Evolutionary conservation across 768 basidiomycete genomes (phyloP).

Genomic region (Podaxis sp.): DNA sequence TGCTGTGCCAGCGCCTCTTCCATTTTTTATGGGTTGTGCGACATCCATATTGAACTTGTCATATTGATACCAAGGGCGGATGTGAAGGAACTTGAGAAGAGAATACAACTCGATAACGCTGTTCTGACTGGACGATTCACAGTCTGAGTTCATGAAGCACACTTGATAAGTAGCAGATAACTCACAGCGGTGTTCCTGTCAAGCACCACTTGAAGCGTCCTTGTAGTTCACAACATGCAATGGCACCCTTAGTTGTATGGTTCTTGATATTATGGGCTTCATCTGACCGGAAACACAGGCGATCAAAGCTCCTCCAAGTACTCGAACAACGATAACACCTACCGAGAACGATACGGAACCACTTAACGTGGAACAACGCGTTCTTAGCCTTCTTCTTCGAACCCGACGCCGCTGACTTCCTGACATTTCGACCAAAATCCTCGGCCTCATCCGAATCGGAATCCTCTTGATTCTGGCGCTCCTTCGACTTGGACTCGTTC

Average conservation of each 20-base stretch:
- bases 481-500: constrained; percentile 47
- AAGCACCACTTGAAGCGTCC: constrained; percentile 86
- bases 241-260: constrained; percentile 68
- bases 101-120: constrained; percentile 87
- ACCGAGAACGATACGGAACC: constrained; percentile 89
- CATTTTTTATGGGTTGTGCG: constrained; percentile 73
- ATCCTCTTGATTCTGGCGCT: constrained; percentile 31
- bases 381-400: constrained; percentile 52
- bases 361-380: constrained; percentile 75
- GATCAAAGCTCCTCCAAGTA: background rate
- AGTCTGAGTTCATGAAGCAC: constrained; percentile 18
- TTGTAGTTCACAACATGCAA: constrained; percentile 76
- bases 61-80: constrained; percentile 81
- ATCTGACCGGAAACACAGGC: constrained; percentile 41
- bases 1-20: constrained; percentile 54
- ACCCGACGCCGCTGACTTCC: constrained; percentile 30
- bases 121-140: constrained; percentile 64
- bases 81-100: constrained; percentile 82
- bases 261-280: constrained; percentile 97
- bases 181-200: constrained; percentile 79
- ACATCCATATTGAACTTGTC: constrained; percentile 77
- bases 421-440: constrained; percentile 43
- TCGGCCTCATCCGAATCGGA: constrained; percentile 39
- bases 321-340: constrained; percentile 11
- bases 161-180: background rate